Base-by-base conservation (phyloP, 495 filamentous ascomycete species). In the Xylaria bambusicola region DNA sequence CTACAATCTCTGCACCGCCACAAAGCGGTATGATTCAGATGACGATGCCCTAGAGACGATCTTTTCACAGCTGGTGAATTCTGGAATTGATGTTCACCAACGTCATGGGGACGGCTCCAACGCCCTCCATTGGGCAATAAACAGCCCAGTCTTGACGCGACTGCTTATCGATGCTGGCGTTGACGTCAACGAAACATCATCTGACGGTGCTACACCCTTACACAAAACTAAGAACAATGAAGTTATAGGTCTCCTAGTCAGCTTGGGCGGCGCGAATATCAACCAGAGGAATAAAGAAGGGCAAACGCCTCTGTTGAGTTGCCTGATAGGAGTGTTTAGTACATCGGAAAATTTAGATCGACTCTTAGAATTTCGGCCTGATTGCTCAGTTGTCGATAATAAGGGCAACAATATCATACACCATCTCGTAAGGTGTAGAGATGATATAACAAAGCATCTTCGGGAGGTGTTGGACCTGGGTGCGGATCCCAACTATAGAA, bases 151-250 rank as follows among this genome's bases (percentile, higher is more conserved):
- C 9, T 29, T 71, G 21, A 41, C 65, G 23, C 62, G 48, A 9
- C 52, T 73, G 1, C 60, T 76, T 17, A 55, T 76, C 3, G 35
- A 57, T 9, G 56, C 64, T 18, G 66, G 70, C 5, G 68, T 66
- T 3, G 61, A 62, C 49, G 47, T 65, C 8, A 69, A 70, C 35
- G 38, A 45, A 2, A 44, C 56, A 12, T 44, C 62, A 12, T n/a
- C 20, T 1, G 38, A 62, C 21, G 70, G 70, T 23, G 45, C 67
- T 10, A 62, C 62, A 8, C 60, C 60, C 15, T 41, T 68, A 0
- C 53, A 65, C 18, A 44, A 49, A n/a, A 42, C 57, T 2, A 33
- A 49, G 1, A 54, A 56, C 0, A n/a, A 18, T 12, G 35, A 50
- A 12, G 50, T 66, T 12, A 17, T 63, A 8, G 53, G 64, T 23